Conservation (phyloP, 208 protist species). For the Wallacemonas sp. region DNA sequence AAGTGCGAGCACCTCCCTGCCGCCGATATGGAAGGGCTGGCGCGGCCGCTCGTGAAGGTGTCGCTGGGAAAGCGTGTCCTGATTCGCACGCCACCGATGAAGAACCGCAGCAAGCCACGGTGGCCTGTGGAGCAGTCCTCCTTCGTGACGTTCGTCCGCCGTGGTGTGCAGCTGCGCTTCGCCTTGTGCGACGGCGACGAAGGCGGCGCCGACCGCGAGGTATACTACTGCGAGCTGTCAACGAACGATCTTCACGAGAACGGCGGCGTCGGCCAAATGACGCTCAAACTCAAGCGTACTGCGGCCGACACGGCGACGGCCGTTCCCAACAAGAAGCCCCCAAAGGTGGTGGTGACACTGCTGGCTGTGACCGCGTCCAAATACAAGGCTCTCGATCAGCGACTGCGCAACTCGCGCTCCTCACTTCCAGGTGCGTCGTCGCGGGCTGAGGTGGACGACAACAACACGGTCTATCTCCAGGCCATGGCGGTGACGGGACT, state of each 20-base stretch:
- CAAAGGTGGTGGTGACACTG: slow-evolving; percentile 53
- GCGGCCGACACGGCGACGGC: neutral
- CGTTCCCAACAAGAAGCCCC: slow-evolving; percentile 23
- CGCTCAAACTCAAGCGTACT: slow-evolving; percentile 23
- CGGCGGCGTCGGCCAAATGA: slow-evolving; percentile 68
- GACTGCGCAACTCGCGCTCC: slow-evolving; percentile 21
- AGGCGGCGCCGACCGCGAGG: slow-evolving; percentile 31
- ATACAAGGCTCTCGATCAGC: slow-evolving; percentile 60
- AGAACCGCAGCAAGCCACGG: slow-evolving; percentile 34
- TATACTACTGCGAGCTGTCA: slow-evolving; percentile 56
- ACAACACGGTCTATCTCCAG: slow-evolving; percentile 58
- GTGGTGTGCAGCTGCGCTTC: slow-evolving; percentile 61
- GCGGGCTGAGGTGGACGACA: slow-evolving; percentile 19
- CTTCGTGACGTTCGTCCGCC: slow-evolving; percentile 78
- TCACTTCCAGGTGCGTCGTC: neutral
- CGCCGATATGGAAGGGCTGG: slow-evolving; percentile 30
- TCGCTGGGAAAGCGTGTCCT: slow-evolving; percentile 58
- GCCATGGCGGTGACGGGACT: slow-evolving; percentile 67
- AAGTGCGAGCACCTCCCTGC: slow-evolving; percentile 49
- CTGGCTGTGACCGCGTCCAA: slow-evolving; percentile 68
- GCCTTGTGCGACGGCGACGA: slow-evolving; percentile 56
- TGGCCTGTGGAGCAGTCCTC: slow-evolving; percentile 77
- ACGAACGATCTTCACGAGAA: slow-evolving; percentile 56
- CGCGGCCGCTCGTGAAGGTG: slow-evolving; percentile 70
- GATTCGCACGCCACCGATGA: slow-evolving; percentile 58